These are phyloP conservation scores for Brachypodium distachyon DNA, from an alignment of 202 grass and related monocot species.

Conservation along the genomic window DNA sequence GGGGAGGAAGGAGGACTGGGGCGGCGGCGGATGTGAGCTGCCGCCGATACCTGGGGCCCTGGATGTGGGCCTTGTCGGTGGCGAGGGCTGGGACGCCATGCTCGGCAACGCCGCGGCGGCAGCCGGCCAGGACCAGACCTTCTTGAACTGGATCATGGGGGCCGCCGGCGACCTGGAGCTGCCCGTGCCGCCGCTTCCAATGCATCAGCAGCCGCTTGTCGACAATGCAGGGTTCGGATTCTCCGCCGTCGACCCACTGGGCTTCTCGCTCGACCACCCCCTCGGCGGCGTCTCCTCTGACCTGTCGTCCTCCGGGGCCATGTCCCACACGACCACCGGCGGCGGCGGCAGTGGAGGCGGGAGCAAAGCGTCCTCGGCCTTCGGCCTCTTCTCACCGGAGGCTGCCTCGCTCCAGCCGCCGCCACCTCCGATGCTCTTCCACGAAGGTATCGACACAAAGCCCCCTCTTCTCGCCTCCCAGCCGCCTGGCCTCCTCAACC, in stretches of 20 bases:
- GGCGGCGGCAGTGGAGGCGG: background rate
- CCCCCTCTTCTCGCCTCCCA: constrained; percentile 27
- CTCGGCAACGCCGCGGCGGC: constrained; percentile 36
- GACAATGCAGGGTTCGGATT: constrained; percentile 42
- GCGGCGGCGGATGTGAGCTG: constrained; percentile 30
- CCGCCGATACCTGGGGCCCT: constrained; percentile 45
- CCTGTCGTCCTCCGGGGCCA: constrained; percentile 18
- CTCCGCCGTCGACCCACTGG: constrained; percentile 26
- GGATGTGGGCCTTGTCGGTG: constrained; percentile 38
- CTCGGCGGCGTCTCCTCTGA: constrained; percentile 30
- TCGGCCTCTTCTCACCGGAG: constrained; percentile 32
- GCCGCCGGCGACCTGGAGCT: constrained; percentile 44
- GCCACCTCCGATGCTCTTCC: constrained; percentile 39
- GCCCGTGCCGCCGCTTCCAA: constrained; percentile 22
- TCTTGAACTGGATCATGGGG: constrained; percentile 86
- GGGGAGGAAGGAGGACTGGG: constrained; percentile 53
- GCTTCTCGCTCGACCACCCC: constrained; percentile 36
- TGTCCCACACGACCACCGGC: constrained; percentile 12
- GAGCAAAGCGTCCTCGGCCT: constrained; percentile 29
- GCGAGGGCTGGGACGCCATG: constrained; percentile 57
- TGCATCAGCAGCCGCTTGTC: constrained; percentile 29
- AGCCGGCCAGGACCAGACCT: constrained; percentile 55
- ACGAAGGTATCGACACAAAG: constrained; percentile 48
- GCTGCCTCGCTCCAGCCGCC: constrained; percentile 5
- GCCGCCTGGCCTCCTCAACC: constrained; percentile 33